Evolutionary conservation across 2,329 filamentous ascomycete species (phyloP), one percentile per base, ranked within the genome.

Genomic region (Colletotrichum karsti): DNA sequence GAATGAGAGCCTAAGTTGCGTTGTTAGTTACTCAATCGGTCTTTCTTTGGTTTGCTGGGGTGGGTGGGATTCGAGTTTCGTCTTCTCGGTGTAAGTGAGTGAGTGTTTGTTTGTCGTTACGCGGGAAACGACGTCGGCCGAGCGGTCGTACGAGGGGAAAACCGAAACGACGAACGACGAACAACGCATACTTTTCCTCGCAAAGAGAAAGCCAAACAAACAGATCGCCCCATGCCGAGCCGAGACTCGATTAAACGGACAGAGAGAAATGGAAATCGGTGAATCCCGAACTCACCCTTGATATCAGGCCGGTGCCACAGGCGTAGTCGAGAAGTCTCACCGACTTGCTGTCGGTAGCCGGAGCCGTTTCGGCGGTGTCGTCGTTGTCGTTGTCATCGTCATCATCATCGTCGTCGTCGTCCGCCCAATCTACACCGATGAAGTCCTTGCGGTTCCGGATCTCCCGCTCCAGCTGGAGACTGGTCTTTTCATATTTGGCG

Each of bases 281-380:
- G n/a, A n/a, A n/a, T n/a, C n/a, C 8, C 37, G 48, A 20, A 79
- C 84, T 72, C 75, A 92, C 90, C 77, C 86, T 84, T 12, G 91
- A 91, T 70, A 93, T 82, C 61, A 88, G 78, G 2, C 91, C 91
- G 6, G 91, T 90, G 8, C 92, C 92, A 74, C 92, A 94, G 15
- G 92, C 92, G 77, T 94, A 95, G 76, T 95, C 92, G 2, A 94
- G 82, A 20, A 93, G 78, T 50, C 85, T 85, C 44, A 89, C 82
- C 7, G 37, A 30, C 53, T 24, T 63, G 37, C 28, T 37, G 13
- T 35, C n/a, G 12, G 42, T n/a, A 24, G 28, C 59, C 53, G 37
- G 35, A 7, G n/a, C n/a, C 20, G 35, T 39, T 63, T 41, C 56
- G 42, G 44, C 28, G 63, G 73, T 74, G 73, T 72, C 80, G n/a